phyloP scores from a whole-genome alignment of 495 filamentous ascomycete genomes.

The Penicillium pancosmium region DNA sequence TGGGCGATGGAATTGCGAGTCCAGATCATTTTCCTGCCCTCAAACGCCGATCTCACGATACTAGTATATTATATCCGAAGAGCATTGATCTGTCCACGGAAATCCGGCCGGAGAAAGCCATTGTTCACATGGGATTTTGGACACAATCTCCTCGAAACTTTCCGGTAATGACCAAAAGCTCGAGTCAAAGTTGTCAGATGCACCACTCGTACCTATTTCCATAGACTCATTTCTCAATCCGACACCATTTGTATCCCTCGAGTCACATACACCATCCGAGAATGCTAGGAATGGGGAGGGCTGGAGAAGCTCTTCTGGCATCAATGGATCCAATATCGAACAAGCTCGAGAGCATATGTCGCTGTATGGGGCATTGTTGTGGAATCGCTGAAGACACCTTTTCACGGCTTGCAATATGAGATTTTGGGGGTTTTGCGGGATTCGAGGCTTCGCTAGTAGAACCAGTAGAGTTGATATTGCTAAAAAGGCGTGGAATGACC shows the following conservation, averaged over 20 bases:
- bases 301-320: neutral
- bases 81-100: constrained; percentile 5
- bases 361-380: constrained; percentile 3
- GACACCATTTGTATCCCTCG: neutral
- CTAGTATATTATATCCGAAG: neutral
- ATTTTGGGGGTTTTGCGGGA: neutral
- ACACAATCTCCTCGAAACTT: constrained; percentile 3
- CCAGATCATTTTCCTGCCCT: neutral
- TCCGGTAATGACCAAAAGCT: constrained; percentile 2
- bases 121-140: constrained; percentile 1
- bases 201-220: neutral
- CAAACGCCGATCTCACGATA: neutral
- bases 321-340: constrained; percentile 4
- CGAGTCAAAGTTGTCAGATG: neutral
- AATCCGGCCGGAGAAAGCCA: constrained; percentile 9
- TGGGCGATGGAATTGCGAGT: neutral
- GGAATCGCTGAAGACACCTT: neutral
- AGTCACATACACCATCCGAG: neutral
- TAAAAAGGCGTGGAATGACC: constrained; percentile 12
- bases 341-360: constrained; percentile 6
- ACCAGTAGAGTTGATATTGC: constrained; percentile 8
- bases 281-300: neutral
- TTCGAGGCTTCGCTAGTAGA: neutral
- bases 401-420: neutral
- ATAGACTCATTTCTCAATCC: neutral